These are phyloP conservation scores for Sporothrix brunneoviolacea DNA, from an alignment of 2,329 filamentous ascomycete species.

Conservation along the genomic window DNA sequence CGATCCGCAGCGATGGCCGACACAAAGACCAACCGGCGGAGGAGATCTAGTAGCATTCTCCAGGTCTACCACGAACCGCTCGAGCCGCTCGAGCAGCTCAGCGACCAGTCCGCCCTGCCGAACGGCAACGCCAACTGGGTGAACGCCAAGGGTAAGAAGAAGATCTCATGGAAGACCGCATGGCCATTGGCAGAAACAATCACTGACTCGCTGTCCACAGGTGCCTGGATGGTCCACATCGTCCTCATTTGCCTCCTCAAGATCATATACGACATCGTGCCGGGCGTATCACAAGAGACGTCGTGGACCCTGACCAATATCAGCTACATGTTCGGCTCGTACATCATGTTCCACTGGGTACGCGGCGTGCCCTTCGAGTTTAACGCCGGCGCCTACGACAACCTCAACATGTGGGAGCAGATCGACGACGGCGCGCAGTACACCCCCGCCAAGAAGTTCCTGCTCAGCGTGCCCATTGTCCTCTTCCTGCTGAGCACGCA, in stretches of 20 bases:
- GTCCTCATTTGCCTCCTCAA: slow-evolving; percentile 88
- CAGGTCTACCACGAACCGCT: slow-evolving; percentile 92
- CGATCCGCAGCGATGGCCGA: slow-evolving; percentile 53
- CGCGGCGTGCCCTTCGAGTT: slow-evolving; percentile 98
- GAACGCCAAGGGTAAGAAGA: slow-evolving; percentile 95
- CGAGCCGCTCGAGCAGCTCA: slow-evolving; percentile 95
- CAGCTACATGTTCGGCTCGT: slow-evolving; percentile 97
- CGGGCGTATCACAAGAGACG: slow-evolving; percentile 92
- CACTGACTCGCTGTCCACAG: slow-evolving; percentile 37
- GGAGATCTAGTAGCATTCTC: slow-evolving; percentile 90
- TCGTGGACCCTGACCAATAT: slow-evolving; percentile 99
- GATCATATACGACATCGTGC: slow-evolving; percentile 94
- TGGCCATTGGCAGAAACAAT: slow-evolving; percentile 8
- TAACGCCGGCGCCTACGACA: slow-evolving; percentile 97
- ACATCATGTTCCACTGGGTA: slow-evolving; percentile 99
- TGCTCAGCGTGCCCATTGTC: slow-evolving; percentile 87
- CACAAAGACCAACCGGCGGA: slow-evolving; percentile 66
- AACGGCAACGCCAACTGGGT: slow-evolving; percentile 99
- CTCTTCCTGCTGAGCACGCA: slow-evolving; percentile 96
- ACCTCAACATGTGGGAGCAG: slow-evolving; percentile 99
- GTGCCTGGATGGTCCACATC: slow-evolving; percentile 96
- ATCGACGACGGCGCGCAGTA: slow-evolving; percentile 99
- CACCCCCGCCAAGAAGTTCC: slow-evolving; percentile 96
- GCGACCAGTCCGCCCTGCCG: slow-evolving; percentile 87
- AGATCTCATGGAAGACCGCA: too few species aligned